Evolutionary conservation across 176 grass and related monocot genomes (phyloP).

Genomic region (Oryza longistaminata): DNA sequence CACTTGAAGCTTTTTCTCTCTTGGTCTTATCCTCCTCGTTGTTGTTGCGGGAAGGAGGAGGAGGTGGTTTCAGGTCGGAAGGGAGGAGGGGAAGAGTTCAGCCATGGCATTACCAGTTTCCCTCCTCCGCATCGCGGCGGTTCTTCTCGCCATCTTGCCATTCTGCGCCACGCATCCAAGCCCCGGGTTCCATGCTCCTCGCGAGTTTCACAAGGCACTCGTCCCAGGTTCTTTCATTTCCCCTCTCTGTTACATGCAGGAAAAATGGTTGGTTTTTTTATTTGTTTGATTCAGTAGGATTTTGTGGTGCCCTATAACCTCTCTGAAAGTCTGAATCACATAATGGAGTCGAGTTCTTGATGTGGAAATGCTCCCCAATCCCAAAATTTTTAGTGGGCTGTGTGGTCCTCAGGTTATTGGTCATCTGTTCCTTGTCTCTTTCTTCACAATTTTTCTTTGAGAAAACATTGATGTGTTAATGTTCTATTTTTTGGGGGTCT

Average conservation of each 20-base stretch:
- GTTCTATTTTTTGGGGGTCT: neutral
- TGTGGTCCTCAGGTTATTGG: constrained; percentile 43
- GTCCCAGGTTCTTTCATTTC: constrained; percentile 35
- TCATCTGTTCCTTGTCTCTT: constrained; percentile 31
- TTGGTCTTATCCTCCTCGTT: neutral
- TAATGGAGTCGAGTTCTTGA: constrained; percentile 20
- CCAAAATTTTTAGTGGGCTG: neutral
- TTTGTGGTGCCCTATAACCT: neutral
- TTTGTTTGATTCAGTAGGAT: neutral
- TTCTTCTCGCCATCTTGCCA: constrained; percentile 49
- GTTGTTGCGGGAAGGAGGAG: neutral
- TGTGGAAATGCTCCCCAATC: constrained; percentile 15
- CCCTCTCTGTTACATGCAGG: neutral
- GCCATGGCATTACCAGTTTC: constrained; percentile 59
- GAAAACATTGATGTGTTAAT: neutral
- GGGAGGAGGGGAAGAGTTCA: too few relatives aligned
- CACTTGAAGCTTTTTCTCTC: constrained; percentile 12
- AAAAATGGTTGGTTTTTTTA: neutral
- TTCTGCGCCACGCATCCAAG: constrained; percentile 36
- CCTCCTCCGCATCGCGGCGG: constrained; percentile 33
- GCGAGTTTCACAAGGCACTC: constrained; percentile 23
- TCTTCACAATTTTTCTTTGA: neutral
- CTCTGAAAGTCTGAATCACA: neutral
- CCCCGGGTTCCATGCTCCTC: neutral
- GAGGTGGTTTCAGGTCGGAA: neutral